Percentiles rank a stretch among this genome's conserved stretches.
phyloP scores from a whole-genome alignment of 1,284 basidiomycete species.

The Tilletia indica region DNA sequence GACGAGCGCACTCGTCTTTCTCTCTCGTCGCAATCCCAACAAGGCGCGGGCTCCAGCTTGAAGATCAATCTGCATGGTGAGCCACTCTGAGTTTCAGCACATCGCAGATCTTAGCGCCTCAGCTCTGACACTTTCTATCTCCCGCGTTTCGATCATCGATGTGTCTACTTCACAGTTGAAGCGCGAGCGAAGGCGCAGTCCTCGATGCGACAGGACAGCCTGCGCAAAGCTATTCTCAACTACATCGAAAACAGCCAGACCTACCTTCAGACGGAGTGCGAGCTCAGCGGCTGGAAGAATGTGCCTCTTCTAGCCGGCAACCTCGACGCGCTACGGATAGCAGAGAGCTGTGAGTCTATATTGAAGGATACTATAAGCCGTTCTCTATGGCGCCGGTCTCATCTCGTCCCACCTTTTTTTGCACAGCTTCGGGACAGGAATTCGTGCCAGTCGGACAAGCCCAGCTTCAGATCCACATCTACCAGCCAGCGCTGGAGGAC shows the following conservation, averaged over 20 bases:
- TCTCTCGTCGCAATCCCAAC: too few species aligned
- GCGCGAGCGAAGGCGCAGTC: conserved; percentile 27
- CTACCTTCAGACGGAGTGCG: conserved; percentile 66
- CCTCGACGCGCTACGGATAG: conserved; percentile 75
- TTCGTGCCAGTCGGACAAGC: conserved; percentile 30
- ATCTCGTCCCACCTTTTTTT: background rate
- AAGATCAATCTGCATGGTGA: background rate
- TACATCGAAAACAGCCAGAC: conserved; percentile 22
- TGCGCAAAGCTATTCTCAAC: conserved; percentile 18
- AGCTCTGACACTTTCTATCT: background rate
- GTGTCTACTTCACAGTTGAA: conserved; percentile 21
- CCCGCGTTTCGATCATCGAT: background rate
- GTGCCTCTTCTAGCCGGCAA: conserved; percentile 69
- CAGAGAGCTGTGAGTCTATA: conserved; percentile 62
- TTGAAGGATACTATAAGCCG: too few species aligned
- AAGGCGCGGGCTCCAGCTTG: background rate
- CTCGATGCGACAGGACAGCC: conserved; percentile 22
- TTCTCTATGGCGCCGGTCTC: too few species aligned
- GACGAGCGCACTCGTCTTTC: too few species aligned
- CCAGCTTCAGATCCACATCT: conserved; percentile 69
- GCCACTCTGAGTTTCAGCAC: background rate
- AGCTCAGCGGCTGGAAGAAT: conserved; percentile 71
- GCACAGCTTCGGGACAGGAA: conserved; percentile 8
- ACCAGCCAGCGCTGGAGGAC: conserved; percentile 71
- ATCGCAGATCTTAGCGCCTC: background rate